These are phyloP conservation scores for Neonectria neomacrospora DNA, from an alignment of 2,329 filamentous ascomycete genomes.

Conservation along the genomic window DNA sequence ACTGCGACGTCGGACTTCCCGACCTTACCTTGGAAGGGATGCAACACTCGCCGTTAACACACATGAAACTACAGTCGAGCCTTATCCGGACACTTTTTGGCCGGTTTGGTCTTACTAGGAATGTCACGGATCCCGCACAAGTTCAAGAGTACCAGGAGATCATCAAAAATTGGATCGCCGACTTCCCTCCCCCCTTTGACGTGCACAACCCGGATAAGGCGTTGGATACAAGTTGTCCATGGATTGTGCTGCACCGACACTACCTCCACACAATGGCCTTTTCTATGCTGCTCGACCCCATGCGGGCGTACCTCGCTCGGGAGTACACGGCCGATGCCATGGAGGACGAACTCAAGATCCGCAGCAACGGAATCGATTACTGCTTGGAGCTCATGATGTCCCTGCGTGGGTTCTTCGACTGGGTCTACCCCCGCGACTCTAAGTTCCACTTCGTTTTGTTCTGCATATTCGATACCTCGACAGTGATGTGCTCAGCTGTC, in stretches of 20 bases:
- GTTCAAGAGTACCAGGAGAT: constrained; percentile 48
- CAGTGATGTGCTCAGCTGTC: constrained; percentile 62
- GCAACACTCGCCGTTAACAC: constrained; percentile 47
- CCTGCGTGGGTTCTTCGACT: constrained; percentile 55
- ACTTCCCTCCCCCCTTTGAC: constrained; percentile 55
- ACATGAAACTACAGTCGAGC: constrained; percentile 52
- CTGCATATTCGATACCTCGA: constrained; percentile 62
- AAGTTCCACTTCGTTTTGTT: constrained; percentile 63
- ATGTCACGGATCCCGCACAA: constrained; percentile 44
- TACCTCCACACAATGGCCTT: constrained; percentile 58
- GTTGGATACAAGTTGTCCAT: constrained; percentile 54
- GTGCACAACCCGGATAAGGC: constrained; percentile 54
- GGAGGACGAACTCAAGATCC: constrained; percentile 51
- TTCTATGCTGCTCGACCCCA: constrained; percentile 57
- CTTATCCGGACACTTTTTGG: constrained; percentile 47
- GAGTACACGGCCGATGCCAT: constrained; percentile 43
- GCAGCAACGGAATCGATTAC: constrained; percentile 55
- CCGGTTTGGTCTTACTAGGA: constrained; percentile 47
- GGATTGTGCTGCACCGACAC: constrained; percentile 58
- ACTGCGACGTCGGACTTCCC: constrained; percentile 48
- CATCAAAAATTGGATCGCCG: constrained; percentile 56
- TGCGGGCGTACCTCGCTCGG: constrained; percentile 59
- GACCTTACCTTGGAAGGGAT: constrained; percentile 48
- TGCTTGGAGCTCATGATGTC: constrained; percentile 55
- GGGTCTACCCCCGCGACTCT: constrained; percentile 57